phyloP scores from a whole-genome alignment of 768 basidiomycete species.

The Tricholoma hemisulphureum region DNA sequence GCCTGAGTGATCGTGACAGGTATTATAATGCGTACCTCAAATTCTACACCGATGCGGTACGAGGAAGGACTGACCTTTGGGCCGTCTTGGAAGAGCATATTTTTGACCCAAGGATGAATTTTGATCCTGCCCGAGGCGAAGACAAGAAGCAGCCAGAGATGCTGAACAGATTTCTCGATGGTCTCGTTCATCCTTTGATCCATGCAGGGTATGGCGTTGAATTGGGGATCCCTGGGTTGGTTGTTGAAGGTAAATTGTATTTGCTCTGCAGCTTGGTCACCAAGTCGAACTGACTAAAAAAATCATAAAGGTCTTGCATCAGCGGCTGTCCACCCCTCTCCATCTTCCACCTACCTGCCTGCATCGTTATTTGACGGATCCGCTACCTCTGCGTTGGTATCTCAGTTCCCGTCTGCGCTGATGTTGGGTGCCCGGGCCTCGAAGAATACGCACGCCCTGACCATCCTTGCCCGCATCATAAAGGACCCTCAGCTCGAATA shows the following conservation, averaged over 20 bases:
- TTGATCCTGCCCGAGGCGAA: conserved; percentile 21
- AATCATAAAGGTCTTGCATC: conserved; percentile 41
- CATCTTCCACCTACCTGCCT: conserved; percentile 33
- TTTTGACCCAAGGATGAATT: conserved; percentile 53
- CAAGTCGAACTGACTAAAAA: conserved; percentile 4
- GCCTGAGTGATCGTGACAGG: background rate
- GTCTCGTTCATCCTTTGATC: conserved; percentile 61
- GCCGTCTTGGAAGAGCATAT: conserved; percentile 58
- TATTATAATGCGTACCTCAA: no score
- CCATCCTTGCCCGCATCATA: conserved; percentile 53
- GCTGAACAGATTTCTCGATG: conserved; percentile 47
- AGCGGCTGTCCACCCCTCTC: conserved; percentile 45
- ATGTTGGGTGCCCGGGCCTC: background rate
- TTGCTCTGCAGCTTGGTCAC: background rate
- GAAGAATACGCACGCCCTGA: conserved; percentile 43
- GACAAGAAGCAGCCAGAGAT: conserved; percentile 47
- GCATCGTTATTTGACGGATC: conserved; percentile 22
- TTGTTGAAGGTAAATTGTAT: conserved; percentile 48
- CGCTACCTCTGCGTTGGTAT: no score
- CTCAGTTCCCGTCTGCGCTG: no score
- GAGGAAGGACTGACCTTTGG: conserved; percentile 43
- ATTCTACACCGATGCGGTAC: conserved; percentile 49
- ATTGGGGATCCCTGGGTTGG: conserved; percentile 49
- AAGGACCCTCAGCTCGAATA: conserved; percentile 41
- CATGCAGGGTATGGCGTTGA: conserved; percentile 59